Evolutionary conservation across 2,329 filamentous ascomycete genomes (phyloP).

Genomic region (Aspergillus proliferans): DNA sequence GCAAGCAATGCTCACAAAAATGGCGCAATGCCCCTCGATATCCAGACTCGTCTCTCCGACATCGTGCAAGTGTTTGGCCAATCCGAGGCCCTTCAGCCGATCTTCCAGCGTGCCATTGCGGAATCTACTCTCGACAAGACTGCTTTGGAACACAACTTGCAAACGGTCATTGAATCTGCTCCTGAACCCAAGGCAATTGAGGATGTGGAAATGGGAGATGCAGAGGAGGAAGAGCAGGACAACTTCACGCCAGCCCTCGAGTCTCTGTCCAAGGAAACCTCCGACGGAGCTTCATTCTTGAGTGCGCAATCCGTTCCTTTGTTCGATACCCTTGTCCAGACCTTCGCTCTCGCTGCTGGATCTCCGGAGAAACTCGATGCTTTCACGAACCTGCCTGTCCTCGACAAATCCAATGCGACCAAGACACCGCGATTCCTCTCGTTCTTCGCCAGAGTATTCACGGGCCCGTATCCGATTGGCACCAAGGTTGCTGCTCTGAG

Average conservation of each 20-base stretch:
- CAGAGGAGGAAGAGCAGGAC: conserved; percentile 21
- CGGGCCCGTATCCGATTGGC: conserved; percentile 61
- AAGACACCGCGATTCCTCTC: conserved; percentile 63
- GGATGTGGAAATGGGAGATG: conserved; percentile 48
- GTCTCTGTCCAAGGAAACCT: conserved; percentile 22
- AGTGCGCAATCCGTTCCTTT: conserved; percentile 23
- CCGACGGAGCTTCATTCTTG: conserved; percentile 34
- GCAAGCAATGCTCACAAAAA: conserved; percentile 43
- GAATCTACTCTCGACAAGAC: conserved; percentile 67
- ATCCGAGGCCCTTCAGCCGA: conserved; percentile 52
- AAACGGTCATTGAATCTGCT: conserved; percentile 59
- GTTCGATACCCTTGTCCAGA: conserved; percentile 34
- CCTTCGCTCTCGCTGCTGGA: conserved; percentile 29
- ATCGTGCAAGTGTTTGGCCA: conserved; percentile 62
- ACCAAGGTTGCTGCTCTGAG: conserved; percentile 65
- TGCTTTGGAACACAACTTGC: conserved; percentile 66
- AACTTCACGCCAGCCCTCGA: conserved; percentile 28
- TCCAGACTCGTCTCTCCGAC: conserved; percentile 60
- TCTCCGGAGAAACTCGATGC: conserved; percentile 24
- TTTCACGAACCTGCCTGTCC: conserved; percentile 34
- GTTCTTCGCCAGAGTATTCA: conserved; percentile 72
- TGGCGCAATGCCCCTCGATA: conserved; percentile 32
- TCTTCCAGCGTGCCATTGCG: conserved; percentile 62
- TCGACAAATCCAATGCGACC: conserved; percentile 39
- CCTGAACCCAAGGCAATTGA: conserved; percentile 45